Conservation (phyloP, 148 eudicot genomes). For the Linanthus parryae region DNA sequence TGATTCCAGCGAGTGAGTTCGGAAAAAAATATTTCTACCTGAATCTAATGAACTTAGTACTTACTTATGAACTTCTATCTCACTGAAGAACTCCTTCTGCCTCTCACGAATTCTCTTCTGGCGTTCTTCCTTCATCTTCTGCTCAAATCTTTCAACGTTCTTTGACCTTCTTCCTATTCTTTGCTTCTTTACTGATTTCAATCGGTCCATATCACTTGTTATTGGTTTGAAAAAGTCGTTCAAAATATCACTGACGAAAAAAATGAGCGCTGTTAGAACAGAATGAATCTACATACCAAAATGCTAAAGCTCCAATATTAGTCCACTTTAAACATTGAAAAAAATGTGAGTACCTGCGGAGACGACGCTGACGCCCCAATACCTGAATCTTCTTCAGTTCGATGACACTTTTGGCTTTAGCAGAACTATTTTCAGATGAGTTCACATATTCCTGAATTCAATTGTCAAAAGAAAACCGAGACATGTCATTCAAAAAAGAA, state of each 20-base stretch:
- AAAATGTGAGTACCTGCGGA: conserved; percentile 56
- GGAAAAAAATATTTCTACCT: not conserved
- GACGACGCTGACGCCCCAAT: conserved; percentile 82
- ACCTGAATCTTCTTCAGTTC: conserved; percentile 94
- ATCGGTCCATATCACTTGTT: conserved; percentile 64
- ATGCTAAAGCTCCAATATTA: not conserved
- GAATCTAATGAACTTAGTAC: conserved; percentile 5
- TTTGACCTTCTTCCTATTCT: conserved; percentile 92
- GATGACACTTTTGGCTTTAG: conserved; percentile 93
- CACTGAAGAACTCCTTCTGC: conserved; percentile 97
- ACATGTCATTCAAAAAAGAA: not conserved
- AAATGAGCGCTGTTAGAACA: not conserved
- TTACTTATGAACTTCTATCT: conserved; percentile 87
- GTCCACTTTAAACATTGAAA: conserved; percentile 5
- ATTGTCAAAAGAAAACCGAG: not conserved
- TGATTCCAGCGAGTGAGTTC: not conserved
- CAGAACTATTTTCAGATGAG: conserved; percentile 83
- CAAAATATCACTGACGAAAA: conserved; percentile 64
- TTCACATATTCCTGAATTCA: conserved; percentile 70
- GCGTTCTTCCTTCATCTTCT: conserved; percentile 96
- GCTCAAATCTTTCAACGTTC: conserved; percentile 86
- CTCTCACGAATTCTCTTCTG: conserved; percentile 88
- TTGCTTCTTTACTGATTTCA: conserved; percentile 82
- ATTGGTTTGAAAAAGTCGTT: conserved; percentile 86
- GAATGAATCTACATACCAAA: conserved; percentile 1